Percentiles rank a stretch among this genome's conserved stretches.
Conservation (phyloP, 495 filamentous ascomycete species). For the Neohortaea acidophila region DNA sequence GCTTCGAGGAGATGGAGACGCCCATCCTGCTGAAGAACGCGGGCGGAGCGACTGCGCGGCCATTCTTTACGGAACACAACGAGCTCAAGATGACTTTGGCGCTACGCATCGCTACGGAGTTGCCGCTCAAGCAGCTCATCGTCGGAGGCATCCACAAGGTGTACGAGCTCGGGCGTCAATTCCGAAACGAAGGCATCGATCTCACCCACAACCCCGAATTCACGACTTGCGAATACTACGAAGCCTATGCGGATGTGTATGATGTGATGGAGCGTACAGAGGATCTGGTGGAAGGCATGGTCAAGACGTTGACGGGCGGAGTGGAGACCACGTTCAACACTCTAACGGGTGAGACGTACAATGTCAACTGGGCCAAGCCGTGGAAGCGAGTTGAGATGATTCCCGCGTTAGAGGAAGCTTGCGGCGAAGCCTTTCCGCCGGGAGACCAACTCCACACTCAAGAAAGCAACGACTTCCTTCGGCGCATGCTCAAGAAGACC, state of each 20-base stretch:
- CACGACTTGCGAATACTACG: constrained; percentile 94
- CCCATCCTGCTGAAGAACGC: constrained; percentile 96
- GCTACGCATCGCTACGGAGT: constrained; percentile 86
- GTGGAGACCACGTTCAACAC: constrained; percentile 73
- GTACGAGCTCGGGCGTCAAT: constrained; percentile 82
- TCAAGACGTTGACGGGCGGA: constrained; percentile 74
- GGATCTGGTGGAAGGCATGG: constrained; percentile 81
- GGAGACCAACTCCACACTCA: constrained; percentile 76
- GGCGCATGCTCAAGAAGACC: constrained; percentile 69
- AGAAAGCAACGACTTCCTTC: constrained; percentile 76
- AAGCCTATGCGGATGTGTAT: constrained; percentile 83
- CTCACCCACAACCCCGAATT: constrained; percentile 98
- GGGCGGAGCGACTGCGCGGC: constrained; percentile 89
- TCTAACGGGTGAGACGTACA: constrained; percentile 65
- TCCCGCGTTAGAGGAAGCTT: constrained; percentile 73
- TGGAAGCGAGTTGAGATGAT: constrained; percentile 97
- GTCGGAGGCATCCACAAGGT: constrained; percentile 86
- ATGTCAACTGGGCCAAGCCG: constrained; percentile 89
- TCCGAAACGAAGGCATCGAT: constrained; percentile 93
- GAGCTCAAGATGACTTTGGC: constrained; percentile 84
- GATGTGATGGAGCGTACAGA: constrained; percentile 91
- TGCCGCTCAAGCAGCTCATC: constrained; percentile 91
- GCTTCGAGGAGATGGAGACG: constrained; percentile 91
- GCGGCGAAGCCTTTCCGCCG: constrained; percentile 85
- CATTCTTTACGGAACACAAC: constrained; percentile 90